Evolutionary conservation across 1,284 basidiomycete genomes (phyloP).

Genomic region (Cutaneotrichosporon curvatum): DNA sequence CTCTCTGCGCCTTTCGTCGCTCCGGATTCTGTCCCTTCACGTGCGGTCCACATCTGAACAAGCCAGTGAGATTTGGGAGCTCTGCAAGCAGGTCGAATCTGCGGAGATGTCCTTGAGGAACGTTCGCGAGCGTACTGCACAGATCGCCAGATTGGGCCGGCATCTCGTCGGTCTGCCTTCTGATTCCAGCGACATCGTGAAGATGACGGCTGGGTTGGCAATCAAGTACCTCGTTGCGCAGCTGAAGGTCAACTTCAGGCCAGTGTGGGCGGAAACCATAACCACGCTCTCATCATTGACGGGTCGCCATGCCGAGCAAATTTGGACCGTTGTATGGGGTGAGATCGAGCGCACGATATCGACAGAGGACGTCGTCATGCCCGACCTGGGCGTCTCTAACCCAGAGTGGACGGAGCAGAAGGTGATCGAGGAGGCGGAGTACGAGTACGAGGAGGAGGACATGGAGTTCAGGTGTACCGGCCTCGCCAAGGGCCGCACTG

Average conservation of each 20-base stretch:
- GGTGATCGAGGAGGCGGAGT: conserved; percentile 7
- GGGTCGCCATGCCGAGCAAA: conserved; percentile 56
- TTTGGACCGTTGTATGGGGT: conserved; percentile 65
- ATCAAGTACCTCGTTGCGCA: conserved; percentile 50
- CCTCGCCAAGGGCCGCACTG: conserved; percentile 20
- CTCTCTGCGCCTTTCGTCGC: conserved; percentile 37
- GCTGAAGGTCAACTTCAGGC: conserved; percentile 82
- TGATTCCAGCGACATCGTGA: conserved; percentile 10
- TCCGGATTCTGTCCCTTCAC: conserved; percentile 37
- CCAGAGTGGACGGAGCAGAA: conserved; percentile 31
- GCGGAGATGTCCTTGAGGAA: conserved; percentile 67
- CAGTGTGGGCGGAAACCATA: conserved; percentile 76
- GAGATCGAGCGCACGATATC: conserved; percentile 51
- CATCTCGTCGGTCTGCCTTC: conserved; percentile 28
- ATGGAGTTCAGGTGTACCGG: conserved; percentile 42
- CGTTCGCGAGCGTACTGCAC: conserved; percentile 69
- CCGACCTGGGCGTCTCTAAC: conserved; percentile 26
- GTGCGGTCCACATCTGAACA: conserved; percentile 17
- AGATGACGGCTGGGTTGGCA: conserved; percentile 1
- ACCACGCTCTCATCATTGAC: conserved; percentile 59
- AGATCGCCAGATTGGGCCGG: conserved; percentile 49
- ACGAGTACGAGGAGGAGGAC: conserved; percentile 29
- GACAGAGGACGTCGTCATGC: conserved; percentile 17
- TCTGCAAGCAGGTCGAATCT: conserved; percentile 65
- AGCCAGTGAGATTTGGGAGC: conserved; percentile 49